phyloP scores from a whole-genome alignment of 805 yeast genomes.

The Metschnikowia arizonensis region DNA sequence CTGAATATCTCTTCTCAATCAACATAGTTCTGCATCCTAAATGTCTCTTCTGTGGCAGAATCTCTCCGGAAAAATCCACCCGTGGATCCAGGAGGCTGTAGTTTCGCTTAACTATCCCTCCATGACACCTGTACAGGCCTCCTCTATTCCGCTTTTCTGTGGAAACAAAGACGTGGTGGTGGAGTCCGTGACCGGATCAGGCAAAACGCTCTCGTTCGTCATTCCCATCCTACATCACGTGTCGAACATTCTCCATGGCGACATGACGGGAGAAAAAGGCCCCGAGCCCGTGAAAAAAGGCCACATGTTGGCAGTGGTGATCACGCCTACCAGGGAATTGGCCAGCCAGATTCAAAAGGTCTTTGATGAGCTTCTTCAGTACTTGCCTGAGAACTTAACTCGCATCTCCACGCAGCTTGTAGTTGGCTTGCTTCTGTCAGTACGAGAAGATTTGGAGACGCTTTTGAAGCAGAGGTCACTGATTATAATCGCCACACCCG shows the following conservation, averaged over 20 bases:
- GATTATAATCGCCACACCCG: conserved; percentile 87
- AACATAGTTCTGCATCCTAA: no score
- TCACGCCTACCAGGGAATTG: conserved; percentile 71
- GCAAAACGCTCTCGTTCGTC: conserved; percentile 90
- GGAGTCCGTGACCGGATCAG: conserved; percentile 97
- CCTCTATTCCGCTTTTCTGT: conserved; percentile 80
- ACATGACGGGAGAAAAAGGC: conserved; percentile 15
- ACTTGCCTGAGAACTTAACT: conserved; percentile 45
- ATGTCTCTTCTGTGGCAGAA: conserved; percentile 58
- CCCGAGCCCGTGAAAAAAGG: conserved; percentile 49
- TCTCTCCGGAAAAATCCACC: conserved; percentile 48
- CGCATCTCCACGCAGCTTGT: conserved; percentile 54
- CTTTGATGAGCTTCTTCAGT: conserved; percentile 53
- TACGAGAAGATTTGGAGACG: conserved; percentile 65
- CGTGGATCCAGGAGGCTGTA: conserved; percentile 72
- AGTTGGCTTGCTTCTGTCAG: conserved; percentile 59
- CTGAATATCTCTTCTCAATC: background rate
- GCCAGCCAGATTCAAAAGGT: conserved; percentile 72
- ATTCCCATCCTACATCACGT: conserved; percentile 77
- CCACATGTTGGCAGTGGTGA: conserved; percentile 63
- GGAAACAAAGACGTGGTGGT: conserved; percentile 92
- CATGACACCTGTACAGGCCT: conserved; percentile 98
- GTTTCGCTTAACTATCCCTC: conserved; percentile 66
- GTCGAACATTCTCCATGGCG: conserved; percentile 26
- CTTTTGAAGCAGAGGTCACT: conserved; percentile 60